A percentile compares a stretch with the other conserved stretches of the same genome.
Conservation (phyloP, 768 basidiomycete species). For the Leccinum sublutescens region DNA sequence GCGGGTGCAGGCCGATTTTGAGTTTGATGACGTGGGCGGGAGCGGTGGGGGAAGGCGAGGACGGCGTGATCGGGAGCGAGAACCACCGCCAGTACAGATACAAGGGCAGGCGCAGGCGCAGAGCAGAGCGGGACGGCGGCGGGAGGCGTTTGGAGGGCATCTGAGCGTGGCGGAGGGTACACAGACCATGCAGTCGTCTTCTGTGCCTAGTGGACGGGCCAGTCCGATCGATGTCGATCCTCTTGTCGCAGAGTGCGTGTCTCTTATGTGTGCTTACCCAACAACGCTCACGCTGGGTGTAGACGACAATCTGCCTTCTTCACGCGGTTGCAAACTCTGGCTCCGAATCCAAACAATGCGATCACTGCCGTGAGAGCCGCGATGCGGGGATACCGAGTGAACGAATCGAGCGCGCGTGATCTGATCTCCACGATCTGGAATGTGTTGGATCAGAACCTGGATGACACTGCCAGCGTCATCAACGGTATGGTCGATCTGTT, state of each 20-base stretch:
- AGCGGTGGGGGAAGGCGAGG: slow-evolving; percentile 40
- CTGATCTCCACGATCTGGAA: slow-evolving; percentile 89
- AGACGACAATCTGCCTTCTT: slow-evolving; percentile 72
- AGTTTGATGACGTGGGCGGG: slow-evolving; percentile 59
- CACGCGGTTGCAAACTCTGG: slow-evolving; percentile 56
- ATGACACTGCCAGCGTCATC: slow-evolving; percentile 72
- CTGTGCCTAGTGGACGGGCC: slow-evolving; percentile 27
- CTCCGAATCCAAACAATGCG: slow-evolving; percentile 56
- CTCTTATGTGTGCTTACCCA: not conserved
- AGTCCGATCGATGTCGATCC: slow-evolving; percentile 52
- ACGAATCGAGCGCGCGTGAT: slow-evolving; percentile 80
- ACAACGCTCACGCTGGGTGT: not conserved
- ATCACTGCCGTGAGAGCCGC: slow-evolving; percentile 68
- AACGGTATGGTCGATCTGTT: slow-evolving; percentile 74
- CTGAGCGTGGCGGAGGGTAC: slow-evolving; percentile 44
- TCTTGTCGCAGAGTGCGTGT: slow-evolving; percentile 50
- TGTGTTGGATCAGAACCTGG: slow-evolving; percentile 62
- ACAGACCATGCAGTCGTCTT: slow-evolving; percentile 11
- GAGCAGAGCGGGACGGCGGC: slow-evolving; percentile 42
- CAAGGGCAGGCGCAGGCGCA: slow-evolving; percentile 14
- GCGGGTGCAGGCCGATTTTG: slow-evolving; percentile 62
- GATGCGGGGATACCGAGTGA: slow-evolving; percentile 71
- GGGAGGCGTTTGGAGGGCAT: slow-evolving; percentile 61
- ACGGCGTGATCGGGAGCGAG: slow-evolving; percentile 48
- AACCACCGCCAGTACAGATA: slow-evolving; percentile 25